A percentile compares a stretch with the other conserved stretches of the same genome.
Conservation (phyloP, 2,329 filamentous ascomycete genomes). For the Furcasterigmium furcatum region DNA sequence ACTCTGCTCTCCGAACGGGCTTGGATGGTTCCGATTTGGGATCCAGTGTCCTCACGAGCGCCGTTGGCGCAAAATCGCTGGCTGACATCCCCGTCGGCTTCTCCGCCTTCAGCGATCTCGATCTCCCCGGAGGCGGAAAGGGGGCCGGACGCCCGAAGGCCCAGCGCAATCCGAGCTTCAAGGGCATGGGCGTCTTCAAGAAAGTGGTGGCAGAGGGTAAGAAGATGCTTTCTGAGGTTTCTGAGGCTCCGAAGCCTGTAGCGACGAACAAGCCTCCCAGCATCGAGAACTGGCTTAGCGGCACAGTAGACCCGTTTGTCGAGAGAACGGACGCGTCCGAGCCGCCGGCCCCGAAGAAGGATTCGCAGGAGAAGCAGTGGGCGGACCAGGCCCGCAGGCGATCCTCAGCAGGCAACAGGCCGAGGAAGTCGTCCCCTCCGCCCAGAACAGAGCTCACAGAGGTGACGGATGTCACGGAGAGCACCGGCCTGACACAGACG, state of each 20-base stretch:
- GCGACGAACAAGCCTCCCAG: conserved; percentile 55
- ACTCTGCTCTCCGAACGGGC: conserved; percentile 13
- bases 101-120: conserved; percentile 64
- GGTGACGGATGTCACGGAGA: conserved; percentile 8
- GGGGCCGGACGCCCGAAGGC: conserved; percentile 38
- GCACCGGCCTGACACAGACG: conserved; percentile 10
- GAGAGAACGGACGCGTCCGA: conserved; percentile 28
- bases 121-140: conserved; percentile 48
- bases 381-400: conserved; percentile 11
- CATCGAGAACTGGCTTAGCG: conserved; percentile 64
- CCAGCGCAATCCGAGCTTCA: conserved; percentile 55
- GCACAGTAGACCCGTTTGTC: conserved; percentile 60
- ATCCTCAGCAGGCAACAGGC: conserved; percentile 17
- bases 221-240: conserved; percentile 61
- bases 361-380: conserved; percentile 20
- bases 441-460: conserved; percentile 18
- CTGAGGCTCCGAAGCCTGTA: conserved; percentile 49
- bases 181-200: conserved; percentile 58
- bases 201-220: conserved; percentile 62
- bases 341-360: conserved; percentile 21
- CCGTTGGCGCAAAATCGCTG: conserved; percentile 42
- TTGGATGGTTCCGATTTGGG: conserved; percentile 27
- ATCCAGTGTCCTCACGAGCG: conserved; percentile 28
- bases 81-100: conserved; percentile 62
- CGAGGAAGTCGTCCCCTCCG: conserved; percentile 14